Conservation (phyloP, 2,329 filamentous ascomycete species). For the Phyllosticta citribraziliensis region DNA sequence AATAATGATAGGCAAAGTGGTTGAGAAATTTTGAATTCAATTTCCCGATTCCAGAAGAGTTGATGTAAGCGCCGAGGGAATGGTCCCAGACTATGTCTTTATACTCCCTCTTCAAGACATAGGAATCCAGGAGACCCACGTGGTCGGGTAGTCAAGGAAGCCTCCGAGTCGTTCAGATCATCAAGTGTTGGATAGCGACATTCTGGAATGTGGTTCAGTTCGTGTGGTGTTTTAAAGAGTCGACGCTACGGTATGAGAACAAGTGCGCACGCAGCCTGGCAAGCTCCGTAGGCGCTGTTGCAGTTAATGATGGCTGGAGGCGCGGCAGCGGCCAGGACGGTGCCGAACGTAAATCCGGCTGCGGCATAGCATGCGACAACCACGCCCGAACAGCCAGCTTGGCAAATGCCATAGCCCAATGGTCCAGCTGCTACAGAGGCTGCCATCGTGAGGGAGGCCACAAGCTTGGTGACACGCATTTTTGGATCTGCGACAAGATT, state of each 20-base stretch:
- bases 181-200: not conserved
- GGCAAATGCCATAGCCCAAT: slow-evolving; percentile 36
- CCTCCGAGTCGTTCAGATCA: no score
- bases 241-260: slow-evolving; percentile 23
- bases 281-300: slow-evolving; percentile 37
- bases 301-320: slow-evolving; percentile 35
- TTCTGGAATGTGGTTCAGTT: not conserved
- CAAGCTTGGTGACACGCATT: not conserved
- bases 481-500: not conserved
- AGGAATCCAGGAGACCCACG: no score
- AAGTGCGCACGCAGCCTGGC: slow-evolving; percentile 36
- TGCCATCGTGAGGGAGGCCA: not conserved
- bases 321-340: slow-evolving; percentile 27
- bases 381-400: slow-evolving; percentile 36
- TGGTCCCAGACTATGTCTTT: no score
- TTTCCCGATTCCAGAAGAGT: no score
- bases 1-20: no score
- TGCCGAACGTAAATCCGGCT: slow-evolving; percentile 35
- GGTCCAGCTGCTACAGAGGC: slow-evolving; percentile 21
- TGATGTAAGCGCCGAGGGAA: no score
- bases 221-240: slow-evolving; percentile 20
- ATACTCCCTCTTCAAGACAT: no score
- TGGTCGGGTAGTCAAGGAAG: no score
- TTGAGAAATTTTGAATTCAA: no score
- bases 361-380: slow-evolving; percentile 39